Evolutionary conservation across 352 stramenopile genomes (phyloP), one percentile per base, ranked within the genome.

Genomic region (Aphanomyces cochlioides): DNA sequence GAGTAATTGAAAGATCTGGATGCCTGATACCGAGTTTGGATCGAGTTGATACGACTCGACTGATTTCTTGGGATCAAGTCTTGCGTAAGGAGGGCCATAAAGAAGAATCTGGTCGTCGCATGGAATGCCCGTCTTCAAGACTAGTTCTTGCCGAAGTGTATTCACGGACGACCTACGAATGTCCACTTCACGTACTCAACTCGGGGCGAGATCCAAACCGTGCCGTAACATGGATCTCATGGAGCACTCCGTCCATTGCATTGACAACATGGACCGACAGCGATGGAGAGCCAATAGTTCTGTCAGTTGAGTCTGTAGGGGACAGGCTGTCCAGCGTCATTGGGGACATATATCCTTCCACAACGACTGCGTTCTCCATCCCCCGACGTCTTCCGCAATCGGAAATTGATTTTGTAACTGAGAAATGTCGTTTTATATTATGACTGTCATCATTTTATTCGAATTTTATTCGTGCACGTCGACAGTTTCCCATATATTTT

Each of bases 41-140:
- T 59, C 82, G 4, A 93, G 63, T 50, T 81, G 81, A 40, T 93
- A 94, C 69, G 85, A 79, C 39, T 82, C 83, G 34, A 95, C 66
- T 13, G 83, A 66, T 41, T 87, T 87, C 28, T 80, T 78, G 41
- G 88, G 85, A 53, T 95, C 88, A 40, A 95, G 70, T 0, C 85
- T 82, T 17, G 83, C 78, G 56, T 89, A 95, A 13, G 88, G 88
- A 53, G 88, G 88, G 0, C 88, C 88, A 48, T 83, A 79, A 4
- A 95, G 73, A 47, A 95, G 56, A 74, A 95, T 95, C 75, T 95
- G 88, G 48, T 95, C 88, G 17, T 69, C 69, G 13, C 61, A 58
- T 1, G 88, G 82, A 39, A 95, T 81, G 43, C 82, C 81, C 43
- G 83, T 93, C 56, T 73, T 69, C 56, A 77, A 56, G 17, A 77